phyloP scores from a whole-genome alignment of 441 rosid genomes.

The Codiaeum variegatum region DNA sequence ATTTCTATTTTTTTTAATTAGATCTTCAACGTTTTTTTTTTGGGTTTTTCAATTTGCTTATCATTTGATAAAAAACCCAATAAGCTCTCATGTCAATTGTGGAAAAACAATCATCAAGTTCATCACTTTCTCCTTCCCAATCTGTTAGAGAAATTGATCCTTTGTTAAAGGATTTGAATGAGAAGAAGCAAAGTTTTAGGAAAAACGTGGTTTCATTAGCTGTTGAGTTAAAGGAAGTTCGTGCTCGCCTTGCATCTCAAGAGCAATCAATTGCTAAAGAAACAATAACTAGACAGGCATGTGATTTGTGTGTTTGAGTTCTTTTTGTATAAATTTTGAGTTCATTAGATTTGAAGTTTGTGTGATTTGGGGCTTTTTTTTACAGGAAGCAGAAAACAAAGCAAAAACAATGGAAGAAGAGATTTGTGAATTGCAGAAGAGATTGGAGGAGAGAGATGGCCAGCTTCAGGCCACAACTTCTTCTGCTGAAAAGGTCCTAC shows the following conservation, averaged over 20 bases:
- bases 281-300: constrained; percentile 71
- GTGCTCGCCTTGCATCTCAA: constrained; percentile 63
- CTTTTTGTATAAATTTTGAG: constrained; percentile 18
- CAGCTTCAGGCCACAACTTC: constrained; percentile 64
- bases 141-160: constrained; percentile 64
- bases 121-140: constrained; percentile 18
- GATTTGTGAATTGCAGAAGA: constrained; percentile 39
- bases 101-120: constrained; percentile 28
- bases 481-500: constrained; percentile 67
- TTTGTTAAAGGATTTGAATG: constrained; percentile 75
- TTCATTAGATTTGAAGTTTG: constrained; percentile 7
- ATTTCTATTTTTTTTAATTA: constrained; percentile 23
- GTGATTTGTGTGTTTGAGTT: constrained; percentile 22
- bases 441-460: constrained; percentile 55
- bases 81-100: constrained; percentile 40
- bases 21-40: constrained; percentile 18
- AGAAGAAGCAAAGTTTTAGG: constrained; percentile 86
- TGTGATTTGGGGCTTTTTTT: constrained; percentile 12
- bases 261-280: constrained; percentile 70
- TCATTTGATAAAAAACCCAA: constrained; percentile 18
- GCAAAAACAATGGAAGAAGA: constrained; percentile 68
- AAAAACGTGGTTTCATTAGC: constrained; percentile 87
- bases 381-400: constrained; percentile 72
- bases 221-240: constrained; percentile 72
- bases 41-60: neutral